These are phyloP conservation scores for Penicillium sp. DNA, from an alignment of 2,329 filamentous ascomycete genomes.

Conservation along the genomic window DNA sequence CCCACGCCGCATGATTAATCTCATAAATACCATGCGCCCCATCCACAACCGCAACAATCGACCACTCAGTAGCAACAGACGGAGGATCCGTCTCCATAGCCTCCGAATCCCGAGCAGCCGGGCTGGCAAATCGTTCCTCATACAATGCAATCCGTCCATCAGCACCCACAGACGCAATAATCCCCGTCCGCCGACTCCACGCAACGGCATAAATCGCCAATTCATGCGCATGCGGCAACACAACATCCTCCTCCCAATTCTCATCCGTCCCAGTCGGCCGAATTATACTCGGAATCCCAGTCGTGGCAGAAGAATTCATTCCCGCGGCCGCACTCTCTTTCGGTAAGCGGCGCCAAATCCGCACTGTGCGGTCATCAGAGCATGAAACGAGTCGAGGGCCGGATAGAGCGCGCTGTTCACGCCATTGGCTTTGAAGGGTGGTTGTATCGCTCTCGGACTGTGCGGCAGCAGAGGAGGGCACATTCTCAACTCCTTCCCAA, in stretches of 20 bases:
- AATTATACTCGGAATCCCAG: conserved; percentile 85
- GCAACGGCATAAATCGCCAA: conserved; percentile 81
- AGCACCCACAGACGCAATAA: conserved; percentile 85
- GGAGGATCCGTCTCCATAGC: conserved; percentile 34
- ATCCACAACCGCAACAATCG: conserved; percentile 67
- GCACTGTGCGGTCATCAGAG: conserved; percentile 79
- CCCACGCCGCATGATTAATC: conserved; percentile 91
- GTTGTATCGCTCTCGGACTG: neutral
- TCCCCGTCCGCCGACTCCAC: conserved; percentile 79
- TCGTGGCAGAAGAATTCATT: conserved; percentile 43
- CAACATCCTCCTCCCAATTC: conserved; percentile 77
- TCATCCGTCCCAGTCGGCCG: conserved; percentile 73
- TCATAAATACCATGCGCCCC: conserved; percentile 91
- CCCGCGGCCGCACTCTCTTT: conserved; percentile 45
- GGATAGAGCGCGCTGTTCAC: conserved; percentile 33
- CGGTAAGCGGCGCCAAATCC: conserved; percentile 74
- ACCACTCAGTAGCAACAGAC: conserved; percentile 64
- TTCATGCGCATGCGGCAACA: conserved; percentile 76
- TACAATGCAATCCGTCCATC: conserved; percentile 84
- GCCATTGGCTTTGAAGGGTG: conserved; percentile 29
- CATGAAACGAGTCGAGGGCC: conserved; percentile 73
- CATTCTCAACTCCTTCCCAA: conserved; percentile 52
- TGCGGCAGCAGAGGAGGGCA: neutral
- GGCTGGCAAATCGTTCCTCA: conserved; percentile 58
- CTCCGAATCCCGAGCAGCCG: conserved; percentile 23